Conservation (phyloP, 2,329 filamentous ascomycete species). For the Stachybotrys echinatus region DNA sequence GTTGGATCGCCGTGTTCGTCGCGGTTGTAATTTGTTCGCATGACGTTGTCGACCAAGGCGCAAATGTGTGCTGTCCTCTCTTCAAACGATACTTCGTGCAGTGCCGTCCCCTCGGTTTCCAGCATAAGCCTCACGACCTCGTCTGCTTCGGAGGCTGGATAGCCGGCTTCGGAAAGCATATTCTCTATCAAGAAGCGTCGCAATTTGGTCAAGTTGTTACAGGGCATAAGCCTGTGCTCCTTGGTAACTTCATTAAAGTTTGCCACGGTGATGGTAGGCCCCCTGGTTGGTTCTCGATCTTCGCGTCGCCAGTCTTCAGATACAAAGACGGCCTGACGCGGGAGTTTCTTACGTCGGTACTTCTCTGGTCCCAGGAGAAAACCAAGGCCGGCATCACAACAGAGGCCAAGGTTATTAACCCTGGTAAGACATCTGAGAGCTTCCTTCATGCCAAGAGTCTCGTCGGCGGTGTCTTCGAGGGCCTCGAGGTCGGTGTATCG, state of each 20-base stretch:
- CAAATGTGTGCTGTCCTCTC: constrained; percentile 16
- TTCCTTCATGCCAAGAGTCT: constrained; percentile 54
- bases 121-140: constrained; percentile 29
- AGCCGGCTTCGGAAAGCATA: constrained; percentile 33
- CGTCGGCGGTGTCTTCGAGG: constrained; percentile 59
- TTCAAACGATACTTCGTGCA: constrained; percentile 25
- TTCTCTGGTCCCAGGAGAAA: constrained; percentile 58
- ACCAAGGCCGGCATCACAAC: constrained; percentile 62
- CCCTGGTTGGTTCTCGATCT: constrained; percentile 7
- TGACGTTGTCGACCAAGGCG: constrained; percentile 3
- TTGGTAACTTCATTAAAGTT: constrained; percentile 17
- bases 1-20: constrained; percentile 1
- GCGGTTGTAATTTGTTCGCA: neutral
- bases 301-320: constrained; percentile 17
- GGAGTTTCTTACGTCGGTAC: constrained; percentile 35
- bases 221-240: constrained; percentile 13
- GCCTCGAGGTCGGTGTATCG: constrained; percentile 54
- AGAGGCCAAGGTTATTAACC: constrained; percentile 60
- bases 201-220: constrained; percentile 19
- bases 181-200: constrained; percentile 25
- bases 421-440: constrained; percentile 52
- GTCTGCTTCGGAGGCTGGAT: constrained; percentile 13
- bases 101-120: constrained; percentile 23
- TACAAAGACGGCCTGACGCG: constrained; percentile 29
- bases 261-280: constrained; percentile 13